Evolutionary conservation across 2,329 filamentous ascomycete genomes (phyloP).

Genomic region (Fusarium brevicatenulatum): DNA sequence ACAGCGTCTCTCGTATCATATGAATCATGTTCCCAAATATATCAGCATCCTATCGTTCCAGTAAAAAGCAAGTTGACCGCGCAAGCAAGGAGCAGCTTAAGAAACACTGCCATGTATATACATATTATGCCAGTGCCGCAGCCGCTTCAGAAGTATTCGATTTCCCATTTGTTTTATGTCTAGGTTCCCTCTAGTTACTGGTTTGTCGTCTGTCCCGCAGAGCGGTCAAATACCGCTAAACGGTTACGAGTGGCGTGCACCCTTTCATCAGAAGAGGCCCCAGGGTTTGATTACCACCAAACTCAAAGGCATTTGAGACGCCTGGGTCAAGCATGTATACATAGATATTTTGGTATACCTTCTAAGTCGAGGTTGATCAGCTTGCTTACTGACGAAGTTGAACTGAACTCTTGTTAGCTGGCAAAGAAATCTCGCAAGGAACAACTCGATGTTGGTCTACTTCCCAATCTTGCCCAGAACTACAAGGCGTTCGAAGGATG

Average conservation of each 20-base stretch:
- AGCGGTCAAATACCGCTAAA: slow-evolving; percentile 15
- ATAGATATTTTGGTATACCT: not conserved
- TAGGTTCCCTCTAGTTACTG: not conserved
- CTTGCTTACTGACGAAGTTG: not conserved
- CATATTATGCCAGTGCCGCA: slow-evolving; percentile 7
- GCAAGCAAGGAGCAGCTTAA: not conserved
- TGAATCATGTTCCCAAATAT: not conserved
- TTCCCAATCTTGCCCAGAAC: slow-evolving; percentile 11
- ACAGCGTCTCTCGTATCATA: not conserved
- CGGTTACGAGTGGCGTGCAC: slow-evolving; percentile 14
- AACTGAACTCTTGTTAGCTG: not conserved
- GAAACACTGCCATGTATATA: not conserved
- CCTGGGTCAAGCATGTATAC: not conserved
- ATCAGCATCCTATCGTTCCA: not conserved
- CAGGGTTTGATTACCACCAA: not conserved
- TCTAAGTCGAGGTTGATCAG: not conserved
- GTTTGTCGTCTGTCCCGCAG: not conserved
- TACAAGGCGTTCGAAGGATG: slow-evolving; percentile 12
- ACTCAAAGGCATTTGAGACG: not conserved
- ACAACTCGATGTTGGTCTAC: slow-evolving; percentile 7
- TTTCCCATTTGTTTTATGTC: not conserved
- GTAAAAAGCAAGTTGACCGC: not conserved
- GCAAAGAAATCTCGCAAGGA: slow-evolving; percentile 9
- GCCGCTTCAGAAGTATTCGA: not conserved
- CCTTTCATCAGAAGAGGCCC: slow-evolving; percentile 1